Evolutionary conservation across 768 basidiomycete genomes (phyloP).

Genomic region (Mycena albidolilacea): DNA sequence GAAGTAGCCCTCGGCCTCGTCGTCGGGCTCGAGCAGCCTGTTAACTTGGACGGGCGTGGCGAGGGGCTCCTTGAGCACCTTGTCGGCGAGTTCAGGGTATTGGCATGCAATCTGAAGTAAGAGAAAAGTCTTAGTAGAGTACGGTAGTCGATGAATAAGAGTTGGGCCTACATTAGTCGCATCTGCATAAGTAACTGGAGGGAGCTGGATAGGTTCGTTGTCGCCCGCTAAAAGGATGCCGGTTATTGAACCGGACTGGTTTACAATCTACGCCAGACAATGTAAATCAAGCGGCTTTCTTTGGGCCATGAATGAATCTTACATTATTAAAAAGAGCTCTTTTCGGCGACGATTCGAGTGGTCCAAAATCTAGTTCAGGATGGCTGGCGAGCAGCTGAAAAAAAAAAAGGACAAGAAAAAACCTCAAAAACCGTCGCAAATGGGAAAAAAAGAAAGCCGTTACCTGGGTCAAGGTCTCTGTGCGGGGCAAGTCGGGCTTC

Average conservation of each 20-base stretch:
- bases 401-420: neutral
- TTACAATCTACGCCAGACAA: neutral
- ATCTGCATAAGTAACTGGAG: constrained; percentile 55
- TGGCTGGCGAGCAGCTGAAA: constrained; percentile 30
- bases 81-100: constrained; percentile 52
- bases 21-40: constrained; percentile 22
- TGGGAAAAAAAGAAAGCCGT: neutral
- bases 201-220: constrained; percentile 39
- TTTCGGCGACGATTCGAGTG: constrained; percentile 20
- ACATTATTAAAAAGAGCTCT: constrained; percentile 1
- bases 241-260: neutral
- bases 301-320: neutral
- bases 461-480: constrained; percentile 36
- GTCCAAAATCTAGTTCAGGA: constrained; percentile 30
- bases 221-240: constrained; percentile 17
- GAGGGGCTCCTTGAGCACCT: constrained; percentile 52
- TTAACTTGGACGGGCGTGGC: constrained; percentile 34
- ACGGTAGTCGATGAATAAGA: neutral
- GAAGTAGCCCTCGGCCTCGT: constrained; percentile 15
- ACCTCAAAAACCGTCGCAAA: neutral
- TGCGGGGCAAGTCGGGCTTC: neutral
- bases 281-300: neutral
- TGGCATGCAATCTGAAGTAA: constrained; percentile 49
- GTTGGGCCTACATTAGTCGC: constrained; percentile 53
- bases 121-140: neutral